A percentile compares a stretch with the other conserved stretches of the same genome.
Conservation (phyloP, 2,329 filamentous ascomycete species). For the Pyricularia grisea region DNA sequence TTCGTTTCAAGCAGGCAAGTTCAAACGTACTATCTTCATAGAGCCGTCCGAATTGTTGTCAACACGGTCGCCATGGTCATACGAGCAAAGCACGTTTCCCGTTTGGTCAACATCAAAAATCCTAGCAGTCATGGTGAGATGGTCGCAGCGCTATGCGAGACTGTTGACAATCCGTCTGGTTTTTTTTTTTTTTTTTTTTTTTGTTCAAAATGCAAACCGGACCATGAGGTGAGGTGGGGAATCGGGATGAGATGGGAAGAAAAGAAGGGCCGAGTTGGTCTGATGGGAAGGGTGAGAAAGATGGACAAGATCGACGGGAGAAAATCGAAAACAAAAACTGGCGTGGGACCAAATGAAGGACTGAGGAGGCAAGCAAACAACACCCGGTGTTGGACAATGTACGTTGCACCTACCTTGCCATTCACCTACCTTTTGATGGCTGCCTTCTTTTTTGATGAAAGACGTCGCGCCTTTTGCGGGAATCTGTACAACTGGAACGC, state of each 20-base stretch:
- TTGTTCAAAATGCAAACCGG: not conserved
- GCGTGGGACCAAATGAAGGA: not conserved
- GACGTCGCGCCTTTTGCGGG: not conserved
- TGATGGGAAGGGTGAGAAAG: not conserved
- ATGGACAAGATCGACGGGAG: not conserved
- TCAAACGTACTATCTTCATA: conserved; percentile 15
- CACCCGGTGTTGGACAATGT: not conserved
- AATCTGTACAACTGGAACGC: not conserved
- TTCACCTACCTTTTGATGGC: not conserved
- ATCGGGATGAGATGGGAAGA: not conserved
- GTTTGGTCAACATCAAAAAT: conserved; percentile 27
- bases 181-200: too few relatives aligned
- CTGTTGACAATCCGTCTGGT: not conserved
- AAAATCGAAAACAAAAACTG: not conserved
- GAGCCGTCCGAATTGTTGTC: conserved; percentile 10
- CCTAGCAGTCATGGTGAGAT: conserved; percentile 16
- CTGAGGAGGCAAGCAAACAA: not conserved
- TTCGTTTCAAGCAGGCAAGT: not conserved
- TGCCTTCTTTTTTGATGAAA: not conserved
- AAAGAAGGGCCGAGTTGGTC: not conserved
- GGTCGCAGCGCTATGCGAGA: not conserved
- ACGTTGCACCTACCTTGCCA: not conserved
- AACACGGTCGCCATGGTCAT: conserved; percentile 12
- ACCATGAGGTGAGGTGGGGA: not conserved
- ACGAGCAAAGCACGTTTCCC: conserved; percentile 26